Evolutionary conservation across 768 basidiomycete genomes (phyloP), one percentile per base, ranked within the genome.

Genomic region (Gelatoporia subvermispora): DNA sequence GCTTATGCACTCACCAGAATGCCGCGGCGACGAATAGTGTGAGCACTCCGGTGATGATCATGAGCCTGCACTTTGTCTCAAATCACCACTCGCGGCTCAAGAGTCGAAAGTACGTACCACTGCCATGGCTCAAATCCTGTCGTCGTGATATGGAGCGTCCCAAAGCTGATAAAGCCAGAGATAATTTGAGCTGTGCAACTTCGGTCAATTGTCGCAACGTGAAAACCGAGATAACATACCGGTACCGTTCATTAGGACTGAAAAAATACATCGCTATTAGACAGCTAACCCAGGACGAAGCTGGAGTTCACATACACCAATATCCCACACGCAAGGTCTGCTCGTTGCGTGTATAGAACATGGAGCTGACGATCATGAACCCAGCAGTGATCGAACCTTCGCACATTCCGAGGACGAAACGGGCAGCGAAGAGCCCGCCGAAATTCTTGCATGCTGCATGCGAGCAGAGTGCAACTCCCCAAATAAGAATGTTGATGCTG

Each of bases 381-480:
- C 85, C 87, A 1, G 88, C 81, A 0, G 86, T 88, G 54, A 85
- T 79, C 3, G 70, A 71, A 3, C 76, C 85, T 63, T 90, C 87
- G 58, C 85, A 88, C 66, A 81, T 75, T 25, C 87, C 87, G 4
- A 89, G 65, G 18, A 89, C 68, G 13, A 87, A 54, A 15, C 86
- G 75, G 20, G 81, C 79, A 13, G 73, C 73, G 47, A 88, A 78
- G 1, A 88, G 70, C 1, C 76, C 79, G 0, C 74, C 75, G 55
- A 88, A 88, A 59, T 78, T 80, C 54, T 68, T 83, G 71, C 85
- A 88, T 0, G 85, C 87, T 0, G 84, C 83, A 53, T 88, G 85
- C 3, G 68, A 64, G 35, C 71, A 73, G 5, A 88, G 65, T 1
- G 82, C 75, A 16, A 85, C 58, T 1, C 71, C 77, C 87, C 87